Conservation (phyloP, 331 rosid genomes). For the Dryas integrifolia region DNA sequence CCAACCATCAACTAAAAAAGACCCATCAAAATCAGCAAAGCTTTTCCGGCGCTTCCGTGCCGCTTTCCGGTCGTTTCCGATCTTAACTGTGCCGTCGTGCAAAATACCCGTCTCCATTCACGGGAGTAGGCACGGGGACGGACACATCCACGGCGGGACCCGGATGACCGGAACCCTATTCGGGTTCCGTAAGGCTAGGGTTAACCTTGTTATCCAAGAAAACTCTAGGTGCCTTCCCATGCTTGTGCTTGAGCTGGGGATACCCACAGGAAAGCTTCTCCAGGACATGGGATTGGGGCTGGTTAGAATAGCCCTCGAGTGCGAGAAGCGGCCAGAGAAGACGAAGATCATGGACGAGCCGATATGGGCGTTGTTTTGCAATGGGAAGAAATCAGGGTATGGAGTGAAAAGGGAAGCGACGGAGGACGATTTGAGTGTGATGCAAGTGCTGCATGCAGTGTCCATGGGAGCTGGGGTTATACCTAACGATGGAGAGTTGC, state of each 20-base stretch:
- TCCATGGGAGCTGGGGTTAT: slow-evolving; percentile 76
- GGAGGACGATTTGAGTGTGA: slow-evolving; percentile 58
- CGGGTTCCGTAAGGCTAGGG: slow-evolving; percentile 54
- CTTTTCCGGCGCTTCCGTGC: slow-evolving; percentile 48
- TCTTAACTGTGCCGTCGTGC: slow-evolving; percentile 54
- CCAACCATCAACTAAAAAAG: slow-evolving; percentile 56
- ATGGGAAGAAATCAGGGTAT: slow-evolving; percentile 74
- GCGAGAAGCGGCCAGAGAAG: slow-evolving; percentile 60
- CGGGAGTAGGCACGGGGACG: slow-evolving; percentile 31
- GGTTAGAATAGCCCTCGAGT: slow-evolving; percentile 68
- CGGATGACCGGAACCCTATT: slow-evolving; percentile 76
- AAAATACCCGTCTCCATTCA: slow-evolving; percentile 33
- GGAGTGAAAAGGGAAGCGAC: slow-evolving; percentile 69
- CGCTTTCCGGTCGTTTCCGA: slow-evolving; percentile 63
- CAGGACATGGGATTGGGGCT: slow-evolving; percentile 76
- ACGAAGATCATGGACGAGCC: slow-evolving; percentile 64
- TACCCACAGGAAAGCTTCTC: slow-evolving; percentile 57
- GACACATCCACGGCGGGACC: slow-evolving; percentile 49
- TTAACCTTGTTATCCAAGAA: slow-evolving; percentile 71
- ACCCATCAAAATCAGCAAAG: slow-evolving; percentile 36
- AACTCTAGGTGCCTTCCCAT: slow-evolving; percentile 53
- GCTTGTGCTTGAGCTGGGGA: slow-evolving; percentile 60
- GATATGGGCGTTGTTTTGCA: slow-evolving; percentile 68
- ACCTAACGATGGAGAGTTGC: slow-evolving; percentile 35
- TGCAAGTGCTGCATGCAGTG: slow-evolving; percentile 60